Conservation (phyloP, 2,329 filamentous ascomycete genomes). For the Chrysoporthe cubensis region DNA sequence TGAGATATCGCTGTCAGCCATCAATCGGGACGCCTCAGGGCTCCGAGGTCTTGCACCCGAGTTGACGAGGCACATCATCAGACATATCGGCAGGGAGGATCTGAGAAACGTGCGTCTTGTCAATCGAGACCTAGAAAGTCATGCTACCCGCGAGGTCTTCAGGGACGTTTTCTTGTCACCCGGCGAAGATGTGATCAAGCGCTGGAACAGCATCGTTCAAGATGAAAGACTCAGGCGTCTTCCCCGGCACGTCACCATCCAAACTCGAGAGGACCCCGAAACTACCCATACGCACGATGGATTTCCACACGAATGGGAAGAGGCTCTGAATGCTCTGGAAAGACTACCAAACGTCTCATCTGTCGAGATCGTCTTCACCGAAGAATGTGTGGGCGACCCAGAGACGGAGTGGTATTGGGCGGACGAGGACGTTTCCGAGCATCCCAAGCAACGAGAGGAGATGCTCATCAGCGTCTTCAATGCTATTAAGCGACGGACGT, state of each 20-base stretch:
- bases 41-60: constrained; percentile 15
- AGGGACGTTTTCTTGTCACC: constrained; percentile 1
- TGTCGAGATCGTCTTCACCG: constrained; percentile 7
- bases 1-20: neutral
- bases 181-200: neutral
- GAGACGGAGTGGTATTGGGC: neutral
- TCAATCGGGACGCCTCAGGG: neutral
- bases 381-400: constrained; percentile 3
- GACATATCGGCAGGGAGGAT: constrained; percentile 9
- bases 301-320: neutral
- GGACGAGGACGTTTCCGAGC: constrained; percentile 8
- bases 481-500: constrained; percentile 12
- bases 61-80: constrained; percentile 11
- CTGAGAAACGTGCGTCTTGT: constrained; percentile 10
- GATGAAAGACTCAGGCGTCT: neutral
- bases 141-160: constrained; percentile 16
- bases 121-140: constrained; percentile 6
- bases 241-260: constrained; percentile 14
- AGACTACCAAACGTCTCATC: constrained; percentile 22
- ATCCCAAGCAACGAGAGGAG: neutral
- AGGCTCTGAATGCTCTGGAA: neutral
- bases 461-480: constrained; percentile 13
- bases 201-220: constrained; percentile 10
- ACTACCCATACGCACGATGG: neutral
- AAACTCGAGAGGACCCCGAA: neutral